Evolutionary conservation across 192 early-diverging fungal species (phyloP), one percentile per base, ranked within the genome.

Genomic region (Linnemannia elongata): DNA sequence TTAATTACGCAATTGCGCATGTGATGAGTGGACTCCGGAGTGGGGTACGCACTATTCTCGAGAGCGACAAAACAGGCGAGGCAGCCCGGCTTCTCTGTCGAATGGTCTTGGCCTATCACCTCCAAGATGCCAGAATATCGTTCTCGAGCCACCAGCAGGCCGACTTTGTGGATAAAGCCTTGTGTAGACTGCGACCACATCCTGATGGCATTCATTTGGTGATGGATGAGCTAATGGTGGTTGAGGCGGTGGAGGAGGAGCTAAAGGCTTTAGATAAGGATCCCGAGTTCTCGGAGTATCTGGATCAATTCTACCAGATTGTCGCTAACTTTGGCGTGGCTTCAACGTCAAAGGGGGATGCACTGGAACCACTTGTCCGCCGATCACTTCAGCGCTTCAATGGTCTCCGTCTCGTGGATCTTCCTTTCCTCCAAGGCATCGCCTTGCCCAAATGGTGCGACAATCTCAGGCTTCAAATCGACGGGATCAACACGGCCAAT

Each of bases 401-500:
- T 42, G 63, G 77, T 36, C 70, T 41, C 39, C 47, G 13, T 84
- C 68, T 78, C 36, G 72, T 39, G 13, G 83, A 85, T 69, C 83
- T 85, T 68, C 74, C 83, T 73, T 85, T 80, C 69, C 78, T 85
- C 49, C 24, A 80, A 54, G 75, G 44, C 57, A 63, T 80, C 69
- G 6, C 13, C 2, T 52, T 85, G 18, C 83, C 83, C n/a, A 68
- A 18, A 33, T 85, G 79, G 83, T 85, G 83, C 42, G 18, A 72
- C n/a, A 68, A 39, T 8, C 83, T 77, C 5, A 66, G 63, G 70
- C 83, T 85, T 52, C 83, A 85, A 27, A 85, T 85, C 45, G 83
- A 85, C 24, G 77, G 33, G 20, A 74, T 85, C 44, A 79, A 85
- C n/a, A n/a, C n/a, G n/a, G n/a, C n/a, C n/a, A n/a, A n/a, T n/a